These are phyloP conservation scores for Mycena olivaceomarginata DNA, from an alignment of 768 basidiomycete genomes.

Conservation along the genomic window DNA sequence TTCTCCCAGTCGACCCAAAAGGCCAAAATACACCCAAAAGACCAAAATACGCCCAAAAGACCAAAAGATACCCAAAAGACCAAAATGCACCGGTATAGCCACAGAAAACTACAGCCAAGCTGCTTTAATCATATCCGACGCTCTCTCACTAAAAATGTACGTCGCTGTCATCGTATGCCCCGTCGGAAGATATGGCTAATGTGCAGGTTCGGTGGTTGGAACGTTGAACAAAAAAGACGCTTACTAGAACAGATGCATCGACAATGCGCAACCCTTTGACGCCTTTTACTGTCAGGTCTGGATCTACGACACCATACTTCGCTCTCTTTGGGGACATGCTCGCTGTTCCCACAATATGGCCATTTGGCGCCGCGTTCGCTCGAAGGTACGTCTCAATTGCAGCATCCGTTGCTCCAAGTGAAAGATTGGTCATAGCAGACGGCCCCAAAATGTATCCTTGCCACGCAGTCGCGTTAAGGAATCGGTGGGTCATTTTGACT, in stretches of 20 bases:
- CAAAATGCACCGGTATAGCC: no score
- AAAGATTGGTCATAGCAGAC: background rate
- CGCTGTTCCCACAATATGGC: slow-evolving; percentile 32
- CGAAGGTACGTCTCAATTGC: slow-evolving; percentile 26
- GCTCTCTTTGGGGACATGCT: slow-evolving; percentile 39
- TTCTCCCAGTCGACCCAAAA: no score
- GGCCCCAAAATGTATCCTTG: slow-evolving; percentile 48
- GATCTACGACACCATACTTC: slow-evolving; percentile 38
- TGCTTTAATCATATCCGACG: slow-evolving; percentile 44
- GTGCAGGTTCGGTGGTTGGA: slow-evolving; percentile 1
- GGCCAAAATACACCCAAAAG: no score
- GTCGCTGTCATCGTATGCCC: slow-evolving; percentile 39
- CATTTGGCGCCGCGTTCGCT: slow-evolving; percentile 18
- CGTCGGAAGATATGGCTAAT: slow-evolving; percentile 30
- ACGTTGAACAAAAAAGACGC: background rate
- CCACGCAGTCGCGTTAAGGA: slow-evolving; percentile 50
- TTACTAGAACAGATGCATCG: slow-evolving; percentile 2
- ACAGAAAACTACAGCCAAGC: slow-evolving; percentile 4
- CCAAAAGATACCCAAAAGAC: background rate
- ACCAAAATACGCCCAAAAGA: no score
- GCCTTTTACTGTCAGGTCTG: slow-evolving; percentile 4
- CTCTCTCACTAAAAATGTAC: slow-evolving; percentile 43
- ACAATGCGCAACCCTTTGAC: background rate
- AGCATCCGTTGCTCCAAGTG: slow-evolving; percentile 18
- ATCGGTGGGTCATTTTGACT: slow-evolving; percentile 48